Conservation (phyloP, 768 basidiomycete genomes). For the Leucosporidium yakuticum region DNA sequence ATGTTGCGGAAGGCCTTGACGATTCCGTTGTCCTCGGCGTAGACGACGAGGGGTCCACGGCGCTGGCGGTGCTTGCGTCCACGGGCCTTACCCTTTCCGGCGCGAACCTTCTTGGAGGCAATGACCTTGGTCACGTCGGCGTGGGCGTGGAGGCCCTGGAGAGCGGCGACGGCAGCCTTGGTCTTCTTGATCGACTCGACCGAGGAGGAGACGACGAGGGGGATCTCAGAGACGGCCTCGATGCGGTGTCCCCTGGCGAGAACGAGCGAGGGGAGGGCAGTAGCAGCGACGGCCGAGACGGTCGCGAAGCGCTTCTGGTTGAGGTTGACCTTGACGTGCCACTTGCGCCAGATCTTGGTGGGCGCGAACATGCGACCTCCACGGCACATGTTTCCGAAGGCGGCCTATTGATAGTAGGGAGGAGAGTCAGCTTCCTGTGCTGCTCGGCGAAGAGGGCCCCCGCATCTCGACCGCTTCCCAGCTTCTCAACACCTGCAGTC, state of each 20-base stretch:
- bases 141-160: conserved; percentile 85
- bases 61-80: conserved; percentile 95
- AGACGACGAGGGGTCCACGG: conserved; percentile 93
- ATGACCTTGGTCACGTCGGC: conserved; percentile 91
- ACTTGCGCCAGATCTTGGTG: conserved; percentile 98
- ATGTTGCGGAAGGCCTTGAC: conserved; percentile 98
- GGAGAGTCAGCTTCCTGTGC: neutral
- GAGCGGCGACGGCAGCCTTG: conserved; percentile 88
- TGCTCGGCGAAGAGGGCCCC: neutral
- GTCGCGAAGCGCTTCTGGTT: conserved; percentile 97
- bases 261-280: conserved; percentile 94
- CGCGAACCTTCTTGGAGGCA: conserved; percentile 91
- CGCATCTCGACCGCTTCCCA: neutral
- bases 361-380: conserved; percentile 99
- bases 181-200: conserved; percentile 91
- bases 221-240: conserved; percentile 93
- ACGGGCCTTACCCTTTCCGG: conserved; percentile 95
- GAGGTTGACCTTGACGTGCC: conserved; percentile 99
- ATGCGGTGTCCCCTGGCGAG: conserved; percentile 98
- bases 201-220: conserved; percentile 73
- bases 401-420: conserved; percentile 57
- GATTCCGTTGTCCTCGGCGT: conserved; percentile 94
- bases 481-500: neutral
- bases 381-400: conserved; percentile 99
- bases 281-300: conserved; percentile 95